Evolutionary conservation across 495 filamentous ascomycete genomes (phyloP).

Genomic region (Margaritispora aquatica): DNA sequence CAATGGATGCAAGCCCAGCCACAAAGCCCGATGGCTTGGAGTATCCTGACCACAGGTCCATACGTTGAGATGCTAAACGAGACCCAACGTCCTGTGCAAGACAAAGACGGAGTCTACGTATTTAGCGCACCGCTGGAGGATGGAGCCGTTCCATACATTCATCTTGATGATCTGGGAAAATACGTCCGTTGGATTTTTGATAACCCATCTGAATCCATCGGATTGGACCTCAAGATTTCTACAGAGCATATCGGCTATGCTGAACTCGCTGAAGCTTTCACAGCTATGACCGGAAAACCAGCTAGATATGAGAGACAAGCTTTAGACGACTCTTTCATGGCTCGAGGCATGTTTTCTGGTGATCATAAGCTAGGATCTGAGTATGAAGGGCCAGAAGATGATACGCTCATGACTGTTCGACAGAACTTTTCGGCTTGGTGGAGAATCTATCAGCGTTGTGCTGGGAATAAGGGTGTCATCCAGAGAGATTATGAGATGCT

Average conservation of each 20-base stretch:
- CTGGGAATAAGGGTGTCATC: background rate
- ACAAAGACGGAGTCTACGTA: background rate
- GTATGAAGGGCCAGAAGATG: background rate
- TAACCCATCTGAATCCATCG: background rate
- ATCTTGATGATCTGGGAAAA: background rate
- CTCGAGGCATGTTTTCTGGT: background rate
- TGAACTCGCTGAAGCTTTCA: background rate
- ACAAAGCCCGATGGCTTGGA: background rate
- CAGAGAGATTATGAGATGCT: background rate
- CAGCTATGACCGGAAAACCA: background rate
- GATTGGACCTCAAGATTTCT: background rate
- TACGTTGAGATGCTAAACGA: background rate
- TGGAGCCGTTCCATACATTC: background rate
- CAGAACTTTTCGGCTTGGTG: constrained; percentile 2
- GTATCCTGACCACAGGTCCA: background rate
- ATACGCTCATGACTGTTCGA: background rate
- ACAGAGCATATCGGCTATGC: background rate
- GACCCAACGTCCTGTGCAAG: background rate
- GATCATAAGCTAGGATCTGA: background rate
- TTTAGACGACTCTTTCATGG: background rate
- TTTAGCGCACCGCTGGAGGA: background rate
- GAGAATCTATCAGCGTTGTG: constrained; percentile 1
- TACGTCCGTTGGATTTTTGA: constrained; percentile 1
- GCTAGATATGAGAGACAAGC: background rate
- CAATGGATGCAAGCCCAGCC: background rate